phyloP scores from a whole-genome alignment of 192 early-diverging fungal species.

The Entrophospora sp. region DNA sequence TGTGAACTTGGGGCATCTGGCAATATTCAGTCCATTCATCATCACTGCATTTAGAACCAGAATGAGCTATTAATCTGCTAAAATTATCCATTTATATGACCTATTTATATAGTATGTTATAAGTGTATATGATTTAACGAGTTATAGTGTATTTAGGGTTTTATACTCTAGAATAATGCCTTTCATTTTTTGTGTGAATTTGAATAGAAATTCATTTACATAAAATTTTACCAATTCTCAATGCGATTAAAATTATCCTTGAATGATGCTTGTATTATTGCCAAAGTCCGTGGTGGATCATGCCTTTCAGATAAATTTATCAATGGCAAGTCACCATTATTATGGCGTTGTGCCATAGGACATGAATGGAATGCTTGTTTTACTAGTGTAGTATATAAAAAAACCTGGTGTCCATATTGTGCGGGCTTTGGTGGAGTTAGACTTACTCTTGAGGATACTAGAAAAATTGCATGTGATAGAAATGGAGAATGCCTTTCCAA shows the following conservation, averaged over 20 bases:
- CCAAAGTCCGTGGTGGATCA: neutral
- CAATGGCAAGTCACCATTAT: neutral
- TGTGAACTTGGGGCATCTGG: too few relatives aligned
- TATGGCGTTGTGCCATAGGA: neutral
- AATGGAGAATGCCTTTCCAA: conserved; percentile 5
- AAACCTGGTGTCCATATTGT: neutral
- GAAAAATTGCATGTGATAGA: neutral
- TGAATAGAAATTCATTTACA: neutral
- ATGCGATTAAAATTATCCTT: conserved; percentile 10
- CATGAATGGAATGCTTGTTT: neutral
- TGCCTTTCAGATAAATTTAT: neutral
- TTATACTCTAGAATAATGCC: too few relatives aligned
- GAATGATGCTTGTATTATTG: conserved; percentile 6
- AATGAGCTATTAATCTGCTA: too few relatives aligned
- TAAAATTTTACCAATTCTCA: conserved; percentile 13
- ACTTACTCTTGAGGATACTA: neutral
- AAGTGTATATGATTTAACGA: too few relatives aligned
- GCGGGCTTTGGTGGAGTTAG: neutral
- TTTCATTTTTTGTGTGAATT: too few relatives aligned
- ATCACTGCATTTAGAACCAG: too few relatives aligned
- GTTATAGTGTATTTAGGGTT: too few relatives aligned
- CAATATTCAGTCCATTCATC: too few relatives aligned
- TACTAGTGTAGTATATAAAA: neutral
- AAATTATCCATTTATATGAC: too few relatives aligned
- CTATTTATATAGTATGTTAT: too few relatives aligned